Evolutionary conservation across 1,139 yeast genomes (phyloP), one percentile per base, ranked within the genome.

Genomic region (Taiozyma sp.): DNA sequence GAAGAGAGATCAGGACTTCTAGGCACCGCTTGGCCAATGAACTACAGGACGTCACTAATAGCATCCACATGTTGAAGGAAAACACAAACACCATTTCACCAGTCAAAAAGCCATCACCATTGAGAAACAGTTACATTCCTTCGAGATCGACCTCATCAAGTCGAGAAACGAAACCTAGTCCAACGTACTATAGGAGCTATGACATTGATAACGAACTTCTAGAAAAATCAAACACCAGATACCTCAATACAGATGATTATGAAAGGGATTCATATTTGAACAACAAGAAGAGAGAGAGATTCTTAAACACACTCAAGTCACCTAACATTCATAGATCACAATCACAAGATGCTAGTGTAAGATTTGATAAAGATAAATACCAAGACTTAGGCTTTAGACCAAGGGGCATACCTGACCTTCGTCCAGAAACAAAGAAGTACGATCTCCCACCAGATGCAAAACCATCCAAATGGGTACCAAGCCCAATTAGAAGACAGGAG

Each of bases 241-340:
- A 52, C 42, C 42, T 57, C 30, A 54, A 60, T 28, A 52, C 50
- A 7, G 51, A 52, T 14, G 43, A 46, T 0, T 57, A 49, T 34
- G 40, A 46, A 4, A 45, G 43, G 11, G 55, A 50, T n/a, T 8
- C 44, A 3, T 32, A 45, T 28, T 21, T 41, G 16, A 59, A 58
- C 34, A 53, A 50, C 9, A 24, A 53, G 42, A 58, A 59, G 30
- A 53, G 62, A n/a, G 57, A 59, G 24, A 44, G 46, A 29, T 51
- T 59, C 16, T 37, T 60, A 10, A 45, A 47, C 8, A 40, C 29
- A 5, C 24, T 58, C 7, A 39, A 48, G 13, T 49, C 56, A 1
- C 50, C 56, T 10, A 26, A 45, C 9, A 22, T 46, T 41, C 44
- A 48, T 40, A 46, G 28, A 32, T 26, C 35, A 28, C 41, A 37